Percentiles rank a stretch among this genome's conserved stretches.
Evolutionary conservation across 140 eudicot genomes (phyloP).

Genomic region (Anethum foeniculum): DNA sequence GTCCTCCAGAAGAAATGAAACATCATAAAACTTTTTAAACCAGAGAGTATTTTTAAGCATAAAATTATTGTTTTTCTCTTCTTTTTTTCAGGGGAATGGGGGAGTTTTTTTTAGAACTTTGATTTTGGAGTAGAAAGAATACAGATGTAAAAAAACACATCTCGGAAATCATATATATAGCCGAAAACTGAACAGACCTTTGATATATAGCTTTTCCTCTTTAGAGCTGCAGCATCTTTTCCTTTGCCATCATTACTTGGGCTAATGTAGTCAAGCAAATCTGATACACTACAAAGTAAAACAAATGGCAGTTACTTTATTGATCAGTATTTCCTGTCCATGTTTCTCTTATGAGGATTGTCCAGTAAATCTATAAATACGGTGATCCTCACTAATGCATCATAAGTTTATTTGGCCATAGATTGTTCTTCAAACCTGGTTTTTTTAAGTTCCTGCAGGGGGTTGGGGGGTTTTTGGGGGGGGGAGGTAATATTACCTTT

Average conservation of each 20-base stretch:
- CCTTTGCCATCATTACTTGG: conserved; percentile 75
- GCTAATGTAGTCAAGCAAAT: conserved; percentile 94
- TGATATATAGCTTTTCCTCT: conserved; percentile 53
- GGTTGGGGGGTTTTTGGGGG: background rate
- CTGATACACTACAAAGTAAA: conserved; percentile 73
- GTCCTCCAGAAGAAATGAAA: background rate
- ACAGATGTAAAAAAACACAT: background rate
- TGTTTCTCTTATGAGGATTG: background rate
- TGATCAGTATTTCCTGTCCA: background rate
- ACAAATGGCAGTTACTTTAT: conserved; percentile 5
- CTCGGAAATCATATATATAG: background rate
- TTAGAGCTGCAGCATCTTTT: conserved; percentile 49
- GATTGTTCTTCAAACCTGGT: background rate
- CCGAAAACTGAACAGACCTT: conserved; percentile 42
- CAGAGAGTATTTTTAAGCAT: background rate
- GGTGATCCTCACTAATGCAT: background rate
- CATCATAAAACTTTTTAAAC: background rate
- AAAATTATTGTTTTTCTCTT: background rate
- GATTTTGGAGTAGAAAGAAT: background rate
- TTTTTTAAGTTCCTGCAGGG: background rate
- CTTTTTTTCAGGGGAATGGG: background rate
- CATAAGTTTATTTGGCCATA: background rate
- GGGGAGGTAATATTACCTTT: background rate
- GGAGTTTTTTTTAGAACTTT: background rate
- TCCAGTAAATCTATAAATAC: background rate